phyloP scores from a whole-genome alignment of 2,329 filamentous ascomycete genomes.

The Microcera coccophila region DNA sequence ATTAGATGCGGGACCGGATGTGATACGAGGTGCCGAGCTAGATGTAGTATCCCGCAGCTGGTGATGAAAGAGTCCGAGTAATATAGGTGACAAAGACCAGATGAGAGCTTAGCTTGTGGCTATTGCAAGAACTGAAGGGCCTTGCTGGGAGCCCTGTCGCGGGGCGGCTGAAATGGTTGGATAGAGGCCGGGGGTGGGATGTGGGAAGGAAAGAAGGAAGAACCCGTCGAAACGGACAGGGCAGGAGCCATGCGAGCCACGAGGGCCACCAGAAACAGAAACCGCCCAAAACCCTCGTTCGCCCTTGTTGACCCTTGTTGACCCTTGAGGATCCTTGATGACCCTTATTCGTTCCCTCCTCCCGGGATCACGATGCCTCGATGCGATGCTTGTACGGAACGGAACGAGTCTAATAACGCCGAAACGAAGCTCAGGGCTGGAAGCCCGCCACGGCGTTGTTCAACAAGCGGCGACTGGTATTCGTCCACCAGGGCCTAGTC shows the following conservation, averaged over 20 bases:
- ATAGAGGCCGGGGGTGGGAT: neutral
- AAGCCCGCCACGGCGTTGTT: slow-evolving; percentile 7
- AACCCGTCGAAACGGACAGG: neutral
- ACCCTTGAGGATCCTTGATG: neutral
- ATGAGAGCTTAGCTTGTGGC: neutral
- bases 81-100: neutral
- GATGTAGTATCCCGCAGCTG: slow-evolving; percentile 6
- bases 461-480: too few relatives aligned
- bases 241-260: neutral
- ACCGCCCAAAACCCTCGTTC: neutral
- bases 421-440: slow-evolving; percentile 18
- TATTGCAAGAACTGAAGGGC: neutral
- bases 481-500: too few relatives aligned
- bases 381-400: slow-evolving; percentile 8
- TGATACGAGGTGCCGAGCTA: neutral
- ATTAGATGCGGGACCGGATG: too few relatives aligned
- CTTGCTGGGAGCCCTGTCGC: neutral
- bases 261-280: neutral
- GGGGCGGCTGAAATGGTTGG: neutral
- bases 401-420: slow-evolving; percentile 20
- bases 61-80: neutral
- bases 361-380: neutral
- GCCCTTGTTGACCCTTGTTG: neutral
- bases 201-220: neutral
- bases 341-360: neutral